A percentile compares a stretch with the other conserved stretches of the same genome.
These are phyloP conservation scores for Myriosclerotinia scirpicola DNA, from an alignment of 2,329 filamentous ascomycete species.

Conservation along the genomic window DNA sequence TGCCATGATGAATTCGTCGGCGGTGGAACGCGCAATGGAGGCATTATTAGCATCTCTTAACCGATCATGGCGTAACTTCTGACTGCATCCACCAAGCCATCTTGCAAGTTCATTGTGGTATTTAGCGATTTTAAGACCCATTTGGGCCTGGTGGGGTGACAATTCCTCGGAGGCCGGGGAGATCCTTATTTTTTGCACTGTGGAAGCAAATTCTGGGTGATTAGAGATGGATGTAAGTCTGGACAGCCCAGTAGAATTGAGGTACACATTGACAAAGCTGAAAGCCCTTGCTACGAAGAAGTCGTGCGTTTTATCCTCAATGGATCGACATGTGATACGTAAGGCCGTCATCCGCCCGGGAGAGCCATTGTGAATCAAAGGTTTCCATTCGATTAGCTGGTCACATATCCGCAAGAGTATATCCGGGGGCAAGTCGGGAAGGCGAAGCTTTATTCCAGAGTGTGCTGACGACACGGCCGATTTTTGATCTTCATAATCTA, in stretches of 20 bases:
- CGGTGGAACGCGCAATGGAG: neutral
- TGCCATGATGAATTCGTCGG: neutral
- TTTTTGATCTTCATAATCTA: neutral
- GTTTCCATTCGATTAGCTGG: neutral
- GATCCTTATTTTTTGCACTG: neutral
- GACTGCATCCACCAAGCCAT: neutral
- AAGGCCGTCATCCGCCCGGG: neutral
- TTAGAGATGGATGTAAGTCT: neutral
- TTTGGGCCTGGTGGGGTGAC: neutral
- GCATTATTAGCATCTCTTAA: neutral
- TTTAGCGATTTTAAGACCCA: neutral
- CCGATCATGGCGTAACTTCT: neutral
- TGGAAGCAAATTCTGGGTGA: neutral
- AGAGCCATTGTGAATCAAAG: neutral
- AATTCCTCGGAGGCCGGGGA: neutral
- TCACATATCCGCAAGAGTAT: neutral
- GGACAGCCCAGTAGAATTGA: neutral
- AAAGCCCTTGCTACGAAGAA: neutral
- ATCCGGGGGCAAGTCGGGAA: neutral
- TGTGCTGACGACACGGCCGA: neutral
- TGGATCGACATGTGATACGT: neutral
- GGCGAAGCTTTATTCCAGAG: neutral
- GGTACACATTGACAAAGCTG: neutral
- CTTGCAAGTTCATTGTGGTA: neutral
- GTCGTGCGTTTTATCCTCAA: neutral